Base-by-base conservation (phyloP, 2,329 filamentous ascomycete genomes). In the Truncatella angustata region DNA sequence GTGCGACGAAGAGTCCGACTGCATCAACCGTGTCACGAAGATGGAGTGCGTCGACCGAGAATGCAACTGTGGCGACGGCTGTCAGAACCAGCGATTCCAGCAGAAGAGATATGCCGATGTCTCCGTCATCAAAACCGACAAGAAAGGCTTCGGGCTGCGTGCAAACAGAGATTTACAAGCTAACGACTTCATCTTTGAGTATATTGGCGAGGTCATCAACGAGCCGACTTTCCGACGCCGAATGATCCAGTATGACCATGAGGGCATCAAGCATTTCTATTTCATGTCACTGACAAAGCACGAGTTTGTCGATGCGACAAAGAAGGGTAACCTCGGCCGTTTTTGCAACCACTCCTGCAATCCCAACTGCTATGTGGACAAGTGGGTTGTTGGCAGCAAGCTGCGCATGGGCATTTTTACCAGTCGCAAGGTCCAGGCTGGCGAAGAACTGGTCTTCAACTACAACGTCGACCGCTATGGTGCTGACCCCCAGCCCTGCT, bases 281-380 rank as follows among this genome's bases (percentile, higher is more conserved):
- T 99, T 99, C 76, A 99, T 99, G 94, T 97, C 94, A 24, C 85
- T 99, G 56, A 96, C 85, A 66, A 96, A 96, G 70, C 90, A 86
- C 64, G 94, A 97, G 70, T 99, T 97, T 66, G 91, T 99, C 54
- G 94, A 99, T 72, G 94, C 94, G 20, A 99, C 94, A 9, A 96
- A 94, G 68, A 96, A 91, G 69, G 94, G 94, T 47, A 97, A 97
- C 61, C 81, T 99, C 5, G 94, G 92, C 48, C 87, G 94, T 26
- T 99, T 99, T 67, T 99, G 94, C 81, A 99, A 99, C 66, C 94
- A 99, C 70, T 97, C 94, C 7, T 99, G 94, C 80, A 96, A 94
- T 69, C 94, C 94, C 16, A 99, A 99, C 67, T 97, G 92, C 73
- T 97, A 96, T 71, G 93, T 99, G 58, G 94, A 99, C 79, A 99